Evolutionary conservation across 352 stramenopile species (phyloP), one percentile per base, ranked within the genome.

Genomic region (Globisporangium cylindrosporum): DNA sequence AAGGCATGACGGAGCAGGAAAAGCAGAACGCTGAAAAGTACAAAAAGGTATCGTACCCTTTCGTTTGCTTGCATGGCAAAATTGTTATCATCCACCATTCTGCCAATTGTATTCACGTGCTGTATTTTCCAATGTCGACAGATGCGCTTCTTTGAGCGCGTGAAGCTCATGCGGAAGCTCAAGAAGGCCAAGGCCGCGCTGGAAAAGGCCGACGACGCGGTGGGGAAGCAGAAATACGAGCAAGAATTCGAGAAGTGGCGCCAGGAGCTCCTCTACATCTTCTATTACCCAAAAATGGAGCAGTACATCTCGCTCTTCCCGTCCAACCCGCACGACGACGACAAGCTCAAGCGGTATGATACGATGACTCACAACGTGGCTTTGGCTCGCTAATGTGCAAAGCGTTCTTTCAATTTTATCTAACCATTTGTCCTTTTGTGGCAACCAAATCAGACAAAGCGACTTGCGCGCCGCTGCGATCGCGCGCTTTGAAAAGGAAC

Each of bases 81-180:
- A 5, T 41, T n/a, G 22, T 0, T 36, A 10, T 8, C 9, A 32
- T 7, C 29, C 43, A 15, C 54, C 14, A 59, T 32, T 32, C 29
- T 32, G 4, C 12, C 5, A 9, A 15, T 72, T 51, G 14, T 24
- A 49, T 59, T 57, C 15, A 64, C n/a, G 20, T 7, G 34, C 1
- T 12, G 8, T 41, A 22, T 43, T 29, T 66, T 1, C 25, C 3
- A 49, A 18, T 60, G 15, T 29, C 2, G 12, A n/a, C 60, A 93
- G 86, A 81, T 86, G 6, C 84, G 86, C 4, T 94, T 94, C 69
- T 90, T 94, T 46, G 86, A 94, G 64, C 86, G 86, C 54, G 82
- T 94, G 53, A 94, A 94, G 73, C 73, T 94, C 46, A 92, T 92
- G 84, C 84, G 86, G 32, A 94, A 92, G 72, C 69, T 94, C 59